These are phyloP conservation scores for Periconia macrospinosa DNA, from an alignment of 2,329 filamentous ascomycete genomes.

Conservation along the genomic window DNA sequence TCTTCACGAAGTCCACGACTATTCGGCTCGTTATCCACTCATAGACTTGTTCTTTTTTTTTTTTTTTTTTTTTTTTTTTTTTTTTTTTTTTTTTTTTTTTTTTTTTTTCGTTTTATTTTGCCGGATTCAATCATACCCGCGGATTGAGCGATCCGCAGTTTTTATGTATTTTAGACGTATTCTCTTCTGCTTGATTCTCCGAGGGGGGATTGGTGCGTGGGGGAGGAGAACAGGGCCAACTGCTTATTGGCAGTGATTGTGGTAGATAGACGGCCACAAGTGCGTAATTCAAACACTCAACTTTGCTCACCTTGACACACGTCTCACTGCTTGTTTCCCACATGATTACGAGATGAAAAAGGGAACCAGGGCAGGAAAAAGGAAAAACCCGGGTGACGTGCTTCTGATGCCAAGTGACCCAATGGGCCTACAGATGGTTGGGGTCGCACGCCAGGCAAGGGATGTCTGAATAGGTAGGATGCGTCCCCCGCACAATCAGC, in stretches of 20 bases:
- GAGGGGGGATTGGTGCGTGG: background rate
- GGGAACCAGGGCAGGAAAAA: background rate
- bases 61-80: conserved; percentile 21
- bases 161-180: conserved; percentile 32
- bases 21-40: conserved; percentile 11
- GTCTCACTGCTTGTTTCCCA: background rate
- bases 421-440: conserved; percentile 12
- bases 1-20: conserved; percentile 34
- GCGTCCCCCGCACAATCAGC: conserved; percentile 12
- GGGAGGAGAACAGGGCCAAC: background rate
- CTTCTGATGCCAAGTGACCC: conserved; percentile 34
- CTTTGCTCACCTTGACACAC: conserved; percentile 26
- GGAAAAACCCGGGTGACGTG: conserved; percentile 30
- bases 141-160: conserved; percentile 33
- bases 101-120: conserved; percentile 21
- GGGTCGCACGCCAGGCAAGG: conserved; percentile 18
- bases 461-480: conserved; percentile 6
- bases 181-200: conserved; percentile 13
- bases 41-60: conserved; percentile 31
- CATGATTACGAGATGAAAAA: conserved; percentile 35
- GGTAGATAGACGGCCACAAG: conserved; percentile 36
- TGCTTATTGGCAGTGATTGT: conserved; percentile 33
- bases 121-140: conserved; percentile 34
- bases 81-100: conserved; percentile 24
- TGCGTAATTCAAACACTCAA: conserved; percentile 33